A percentile compares a stretch with the other conserved stretches of the same genome.
Evolutionary conservation across 768 basidiomycete species (phyloP).

Genomic region (Tephrocybe sp.): DNA sequence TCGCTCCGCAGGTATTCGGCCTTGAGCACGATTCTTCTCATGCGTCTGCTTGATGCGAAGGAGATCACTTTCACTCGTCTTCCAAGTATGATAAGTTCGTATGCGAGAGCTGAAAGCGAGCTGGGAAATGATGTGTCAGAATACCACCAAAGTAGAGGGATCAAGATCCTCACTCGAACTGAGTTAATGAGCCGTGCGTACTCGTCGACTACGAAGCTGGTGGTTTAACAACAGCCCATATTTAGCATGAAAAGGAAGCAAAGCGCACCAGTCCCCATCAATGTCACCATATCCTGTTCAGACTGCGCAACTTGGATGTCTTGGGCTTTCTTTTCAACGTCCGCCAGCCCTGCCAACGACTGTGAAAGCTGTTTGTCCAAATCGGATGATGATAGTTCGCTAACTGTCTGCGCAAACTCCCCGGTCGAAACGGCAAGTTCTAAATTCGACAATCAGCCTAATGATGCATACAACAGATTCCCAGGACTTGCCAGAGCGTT

Average conservation of each 20-base stretch:
- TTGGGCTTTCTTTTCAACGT: constrained; percentile 70
- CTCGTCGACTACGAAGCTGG: constrained; percentile 66
- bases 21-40: constrained; percentile 80
- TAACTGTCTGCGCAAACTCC: constrained; percentile 77
- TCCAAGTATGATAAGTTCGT: constrained; percentile 79
- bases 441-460: constrained; percentile 21
- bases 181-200: constrained; percentile 89
- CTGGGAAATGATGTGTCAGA: constrained; percentile 33
- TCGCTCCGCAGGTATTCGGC: constrained; percentile 66
- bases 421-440: constrained; percentile 67
- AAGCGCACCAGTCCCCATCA: constrained; percentile 68
- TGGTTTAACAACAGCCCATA: not conserved
- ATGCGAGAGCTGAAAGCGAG: constrained; percentile 87
- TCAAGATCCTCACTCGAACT: constrained; percentile 60
- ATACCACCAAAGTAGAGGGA: not conserved
- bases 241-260: not conserved
- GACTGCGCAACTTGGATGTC: constrained; percentile 74
- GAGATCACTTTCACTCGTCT: constrained; percentile 72
- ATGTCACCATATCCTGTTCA: constrained; percentile 75
- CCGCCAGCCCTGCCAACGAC: constrained; percentile 66
- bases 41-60: constrained; percentile 70
- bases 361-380: constrained; percentile 70
- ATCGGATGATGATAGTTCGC: constrained; percentile 73
- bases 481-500: constrained; percentile 58
- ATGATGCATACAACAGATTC: not conserved